These are phyloP conservation scores for Obelidium mucronatum DNA, from an alignment of 192 early-diverging fungal species.

Conservation along the genomic window DNA sequence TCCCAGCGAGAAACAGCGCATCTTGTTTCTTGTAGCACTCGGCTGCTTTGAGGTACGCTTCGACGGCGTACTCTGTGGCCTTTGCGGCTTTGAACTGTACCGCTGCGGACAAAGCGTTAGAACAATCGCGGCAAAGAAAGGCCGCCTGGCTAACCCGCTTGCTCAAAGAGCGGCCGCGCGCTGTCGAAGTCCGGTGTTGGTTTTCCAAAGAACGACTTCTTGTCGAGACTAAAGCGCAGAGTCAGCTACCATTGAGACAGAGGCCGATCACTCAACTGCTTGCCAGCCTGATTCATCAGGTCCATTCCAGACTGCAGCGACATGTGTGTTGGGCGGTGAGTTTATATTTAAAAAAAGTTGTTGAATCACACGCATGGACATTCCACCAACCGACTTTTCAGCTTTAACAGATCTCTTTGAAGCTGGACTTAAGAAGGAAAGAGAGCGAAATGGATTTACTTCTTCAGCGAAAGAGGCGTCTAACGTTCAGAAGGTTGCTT, in stretches of 20 bases:
- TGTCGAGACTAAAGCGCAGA: conserved; percentile 35
- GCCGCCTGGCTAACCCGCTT: no score
- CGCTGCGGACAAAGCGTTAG: conserved; percentile 33
- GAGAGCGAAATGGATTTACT: background rate
- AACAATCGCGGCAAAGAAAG: no score
- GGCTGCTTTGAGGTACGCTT: conserved; percentile 73
- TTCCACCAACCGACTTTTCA: conserved; percentile 15
- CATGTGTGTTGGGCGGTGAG: conserved; percentile 5
- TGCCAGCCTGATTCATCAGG: conserved; percentile 23
- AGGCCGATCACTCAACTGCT: conserved; percentile 1
- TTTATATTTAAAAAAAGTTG: no score
- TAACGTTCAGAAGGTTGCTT: conserved; percentile 1
- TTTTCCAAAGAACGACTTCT: conserved; percentile 59
- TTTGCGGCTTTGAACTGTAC: conserved; percentile 75
- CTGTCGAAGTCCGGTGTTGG: conserved; percentile 82
- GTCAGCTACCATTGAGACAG: conserved; percentile 34
- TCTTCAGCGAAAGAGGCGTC: background rate
- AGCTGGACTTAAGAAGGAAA: conserved; percentile 17
- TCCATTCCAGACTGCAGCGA: conserved; percentile 6
- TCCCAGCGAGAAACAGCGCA: conserved; percentile 74
- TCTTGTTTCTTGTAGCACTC: conserved; percentile 66
- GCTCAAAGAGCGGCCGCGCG: conserved; percentile 73
- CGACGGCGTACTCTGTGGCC: conserved; percentile 73
- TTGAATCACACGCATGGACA: conserved; percentile 5
- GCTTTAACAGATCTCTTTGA: conserved; percentile 29